These are phyloP conservation scores for Starmerella bacillaris DNA, from an alignment of 805 yeast species.

Conservation along the genomic window DNA sequence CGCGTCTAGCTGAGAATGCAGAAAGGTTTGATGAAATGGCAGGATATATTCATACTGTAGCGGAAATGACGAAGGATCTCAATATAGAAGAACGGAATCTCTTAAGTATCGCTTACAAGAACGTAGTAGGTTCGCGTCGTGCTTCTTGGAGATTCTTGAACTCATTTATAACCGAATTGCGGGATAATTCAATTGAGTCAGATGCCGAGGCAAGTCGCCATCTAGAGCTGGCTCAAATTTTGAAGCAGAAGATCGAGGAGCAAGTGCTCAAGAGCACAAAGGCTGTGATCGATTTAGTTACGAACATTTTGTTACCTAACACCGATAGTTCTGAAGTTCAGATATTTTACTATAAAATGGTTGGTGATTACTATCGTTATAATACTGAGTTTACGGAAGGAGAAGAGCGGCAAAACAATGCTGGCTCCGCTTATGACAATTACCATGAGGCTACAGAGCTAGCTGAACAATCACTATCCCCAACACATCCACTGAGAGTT, in stretches of 20 bases:
- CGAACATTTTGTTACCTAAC: slow-evolving; percentile 76
- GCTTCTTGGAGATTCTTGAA: slow-evolving; percentile 99
- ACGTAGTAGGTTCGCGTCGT: slow-evolving; percentile 97
- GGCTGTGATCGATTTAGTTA: slow-evolving; percentile 75
- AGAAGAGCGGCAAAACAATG: slow-evolving; percentile 82
- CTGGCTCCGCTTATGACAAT: slow-evolving; percentile 81
- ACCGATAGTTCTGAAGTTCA: slow-evolving; percentile 95
- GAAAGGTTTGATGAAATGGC: slow-evolving; percentile 99
- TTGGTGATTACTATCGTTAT: slow-evolving; percentile 98
- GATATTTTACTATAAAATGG: slow-evolving; percentile 97
- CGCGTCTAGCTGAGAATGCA: slow-evolving; percentile 97
- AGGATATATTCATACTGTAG: slow-evolving; percentile 94
- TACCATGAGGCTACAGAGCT: slow-evolving; percentile 92
- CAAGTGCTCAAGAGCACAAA: slow-evolving; percentile 88
- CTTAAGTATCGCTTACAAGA: slow-evolving; percentile 92
- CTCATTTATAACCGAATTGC: slow-evolving; percentile 67
- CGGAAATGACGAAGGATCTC: slow-evolving; percentile 85
- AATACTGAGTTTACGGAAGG: slow-evolving; percentile 89
- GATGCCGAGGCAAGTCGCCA: slow-evolving; percentile 29
- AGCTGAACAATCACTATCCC: slow-evolving; percentile 90
- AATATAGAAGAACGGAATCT: slow-evolving; percentile 96
- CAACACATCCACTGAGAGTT: slow-evolving; percentile 96
- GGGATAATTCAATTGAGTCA: slow-evolving; percentile 56
- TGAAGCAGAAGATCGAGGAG: slow-evolving; percentile 84
- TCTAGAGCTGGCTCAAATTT: slow-evolving; percentile 74